Conservation (phyloP, 352 stramenopile species). For the Phytophthora sp. region DNA sequence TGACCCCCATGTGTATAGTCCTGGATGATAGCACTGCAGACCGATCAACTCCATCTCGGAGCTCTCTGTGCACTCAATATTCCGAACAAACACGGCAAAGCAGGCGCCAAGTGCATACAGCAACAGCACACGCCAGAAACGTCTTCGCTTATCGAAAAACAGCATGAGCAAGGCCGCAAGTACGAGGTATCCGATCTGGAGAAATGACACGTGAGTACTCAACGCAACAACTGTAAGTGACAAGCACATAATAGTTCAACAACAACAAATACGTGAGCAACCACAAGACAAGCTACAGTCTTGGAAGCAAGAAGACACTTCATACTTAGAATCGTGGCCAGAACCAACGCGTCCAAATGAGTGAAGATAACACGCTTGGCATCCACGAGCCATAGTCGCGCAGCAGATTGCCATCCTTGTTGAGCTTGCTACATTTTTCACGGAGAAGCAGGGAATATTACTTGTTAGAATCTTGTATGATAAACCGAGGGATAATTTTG, state of each 20-base stretch:
- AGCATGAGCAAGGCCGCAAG: slow-evolving; percentile 80
- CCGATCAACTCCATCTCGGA: slow-evolving; percentile 64
- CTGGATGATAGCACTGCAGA: slow-evolving; percentile 71
- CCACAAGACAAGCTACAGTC: too few species aligned
- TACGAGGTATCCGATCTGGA: slow-evolving; percentile 87
- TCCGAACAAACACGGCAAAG: slow-evolving; percentile 79
- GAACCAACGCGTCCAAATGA: slow-evolving; percentile 79
- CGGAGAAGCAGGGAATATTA: not conserved
- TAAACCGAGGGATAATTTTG: too few species aligned
- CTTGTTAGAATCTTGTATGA: too few species aligned
- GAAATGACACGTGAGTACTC: slow-evolving; percentile 80
- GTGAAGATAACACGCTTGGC: slow-evolving; percentile 76
- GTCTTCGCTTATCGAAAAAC: slow-evolving; percentile 80
- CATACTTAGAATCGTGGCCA: slow-evolving; percentile 81
- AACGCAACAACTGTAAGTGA: slow-evolving; percentile 69
- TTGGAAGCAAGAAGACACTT: not conserved
- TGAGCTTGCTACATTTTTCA: slow-evolving; percentile 53
- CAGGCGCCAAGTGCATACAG: slow-evolving; percentile 74
- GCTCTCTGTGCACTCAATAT: slow-evolving; percentile 68
- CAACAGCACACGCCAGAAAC: slow-evolving; percentile 81
- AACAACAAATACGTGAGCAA: not conserved
- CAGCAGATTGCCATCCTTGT: slow-evolving; percentile 52
- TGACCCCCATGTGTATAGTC: slow-evolving; percentile 63
- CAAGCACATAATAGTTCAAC: not conserved
- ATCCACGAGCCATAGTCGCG: slow-evolving; percentile 73